Percentiles rank a stretch among this genome's conserved stretches.
Conservation (phyloP, 345 rosid genomes). For the Cardamine chenopodiifolia region DNA sequence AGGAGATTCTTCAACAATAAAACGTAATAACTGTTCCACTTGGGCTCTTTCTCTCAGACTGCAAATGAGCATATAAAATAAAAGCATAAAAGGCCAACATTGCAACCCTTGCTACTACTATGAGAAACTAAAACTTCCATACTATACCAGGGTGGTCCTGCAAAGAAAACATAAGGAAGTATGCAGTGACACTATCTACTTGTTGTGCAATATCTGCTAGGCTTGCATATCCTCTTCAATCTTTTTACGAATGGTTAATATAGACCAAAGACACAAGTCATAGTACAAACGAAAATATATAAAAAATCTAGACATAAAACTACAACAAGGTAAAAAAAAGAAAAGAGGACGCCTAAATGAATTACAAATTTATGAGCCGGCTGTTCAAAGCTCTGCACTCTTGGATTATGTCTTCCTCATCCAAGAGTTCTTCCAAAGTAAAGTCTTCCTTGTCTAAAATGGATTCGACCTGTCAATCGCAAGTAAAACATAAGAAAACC, state of each 20-base stretch:
- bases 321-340: neutral
- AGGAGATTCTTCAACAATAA: slow-evolving; percentile 77
- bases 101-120: slow-evolving; percentile 16
- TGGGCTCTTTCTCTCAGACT: slow-evolving; percentile 91
- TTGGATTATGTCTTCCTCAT: slow-evolving; percentile 98
- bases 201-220: slow-evolving; percentile 20
- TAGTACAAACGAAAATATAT: slow-evolving; percentile 1
- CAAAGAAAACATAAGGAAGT: slow-evolving; percentile 36
- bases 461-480: slow-evolving; percentile 72
- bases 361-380: slow-evolving; percentile 95
- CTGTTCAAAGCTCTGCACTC: slow-evolving; percentile 99
- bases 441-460: slow-evolving; percentile 88
- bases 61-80: slow-evolving; percentile 40
- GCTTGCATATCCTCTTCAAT: slow-evolving; percentile 3
- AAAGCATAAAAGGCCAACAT: slow-evolving; percentile 38
- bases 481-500: slow-evolving; percentile 3
- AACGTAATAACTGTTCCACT: slow-evolving; percentile 87
- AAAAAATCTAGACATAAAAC: slow-evolving; percentile 27
- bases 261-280: slow-evolving; percentile 31
- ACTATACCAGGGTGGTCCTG: slow-evolving; percentile 15
- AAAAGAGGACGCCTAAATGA: slow-evolving; percentile 26
- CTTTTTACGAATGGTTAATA: slow-evolving; percentile 14
- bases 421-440: slow-evolving; percentile 94
- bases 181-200: slow-evolving; percentile 33
- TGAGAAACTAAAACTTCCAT: slow-evolving; percentile 30